A percentile compares a stretch with the other conserved stretches of the same genome.
Evolutionary conservation across 2,329 filamentous ascomycete genomes (phyloP).

Genomic region (Alternaria consortialis): DNA sequence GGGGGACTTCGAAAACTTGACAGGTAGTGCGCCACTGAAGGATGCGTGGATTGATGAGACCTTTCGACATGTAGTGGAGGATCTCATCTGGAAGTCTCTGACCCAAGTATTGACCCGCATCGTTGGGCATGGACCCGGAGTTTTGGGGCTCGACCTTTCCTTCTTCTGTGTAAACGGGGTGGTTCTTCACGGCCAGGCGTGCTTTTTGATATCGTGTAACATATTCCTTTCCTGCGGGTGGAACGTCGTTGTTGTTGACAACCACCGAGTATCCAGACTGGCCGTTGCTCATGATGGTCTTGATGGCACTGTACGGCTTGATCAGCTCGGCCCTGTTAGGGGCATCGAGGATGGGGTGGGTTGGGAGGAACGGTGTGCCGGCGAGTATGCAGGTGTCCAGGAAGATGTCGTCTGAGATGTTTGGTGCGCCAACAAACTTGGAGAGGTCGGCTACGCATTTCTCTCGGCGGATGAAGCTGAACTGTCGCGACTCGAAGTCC

Average conservation of each 20-base stretch:
- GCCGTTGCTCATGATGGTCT: slow-evolving; percentile 72
- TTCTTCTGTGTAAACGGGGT: slow-evolving; percentile 79
- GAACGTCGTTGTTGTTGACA: slow-evolving; percentile 79
- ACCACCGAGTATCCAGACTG: slow-evolving; percentile 78
- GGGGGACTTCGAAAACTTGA: slow-evolving; percentile 80
- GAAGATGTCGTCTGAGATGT: slow-evolving; percentile 75
- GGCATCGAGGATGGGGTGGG: slow-evolving; percentile 79
- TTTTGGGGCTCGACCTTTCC: slow-evolving; percentile 81
- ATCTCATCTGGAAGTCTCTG: slow-evolving; percentile 88
- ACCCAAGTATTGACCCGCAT: slow-evolving; percentile 91
- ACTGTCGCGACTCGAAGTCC: slow-evolving; percentile 73
- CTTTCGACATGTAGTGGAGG: slow-evolving; percentile 87
- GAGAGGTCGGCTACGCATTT: slow-evolving; percentile 73
- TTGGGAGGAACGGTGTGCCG: slow-evolving; percentile 80
- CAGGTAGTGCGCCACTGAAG: slow-evolving; percentile 84
- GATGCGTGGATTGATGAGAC: slow-evolving; percentile 79
- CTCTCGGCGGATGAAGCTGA: slow-evolving; percentile 71
- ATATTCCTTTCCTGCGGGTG: slow-evolving; percentile 77
- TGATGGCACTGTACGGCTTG: slow-evolving; percentile 78
- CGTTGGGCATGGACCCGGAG: slow-evolving; percentile 75
- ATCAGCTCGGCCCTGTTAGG: slow-evolving; percentile 62
- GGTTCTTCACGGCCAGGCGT: slow-evolving; percentile 85
- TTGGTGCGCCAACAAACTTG: slow-evolving; percentile 47
- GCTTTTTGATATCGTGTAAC: slow-evolving; percentile 87
- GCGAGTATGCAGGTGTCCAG: slow-evolving; percentile 84